Evolutionary conservation across 2,329 filamentous ascomycete species (phyloP).

Genomic region (Beauveria brongniartii): DNA sequence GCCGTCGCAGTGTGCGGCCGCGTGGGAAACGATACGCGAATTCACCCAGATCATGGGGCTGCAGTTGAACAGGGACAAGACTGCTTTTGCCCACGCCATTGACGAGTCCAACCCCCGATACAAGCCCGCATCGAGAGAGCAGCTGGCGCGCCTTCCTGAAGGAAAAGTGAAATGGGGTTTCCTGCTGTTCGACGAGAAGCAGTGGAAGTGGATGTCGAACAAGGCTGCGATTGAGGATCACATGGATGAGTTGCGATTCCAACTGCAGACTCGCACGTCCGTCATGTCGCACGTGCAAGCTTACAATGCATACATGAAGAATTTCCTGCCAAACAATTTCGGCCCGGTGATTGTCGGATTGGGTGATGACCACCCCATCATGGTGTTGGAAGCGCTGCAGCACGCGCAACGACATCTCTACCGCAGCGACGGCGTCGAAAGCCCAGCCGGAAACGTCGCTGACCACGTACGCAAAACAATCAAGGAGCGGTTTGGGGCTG

Average conservation of each 20-base stretch:
- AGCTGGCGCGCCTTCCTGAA: slow-evolving; percentile 30
- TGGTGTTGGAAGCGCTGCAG: slow-evolving; percentile 8
- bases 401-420: slow-evolving; percentile 6
- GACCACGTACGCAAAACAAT: slow-evolving; percentile 40
- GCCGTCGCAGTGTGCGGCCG: slow-evolving; percentile 36
- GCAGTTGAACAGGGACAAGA: slow-evolving; percentile 48
- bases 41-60: slow-evolving; percentile 46
- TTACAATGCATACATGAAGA: slow-evolving; percentile 49
- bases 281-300: slow-evolving; percentile 52
- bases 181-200: slow-evolving; percentile 37
- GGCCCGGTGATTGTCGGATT: slow-evolving; percentile 38
- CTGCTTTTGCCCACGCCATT: slow-evolving; percentile 36
- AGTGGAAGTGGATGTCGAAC: slow-evolving; percentile 7
- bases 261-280: slow-evolving; percentile 44
- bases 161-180: slow-evolving; percentile 54
- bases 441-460: slow-evolving; percentile 36
- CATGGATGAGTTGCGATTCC: slow-evolving; percentile 45
- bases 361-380: slow-evolving; percentile 6
- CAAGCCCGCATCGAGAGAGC: background rate
- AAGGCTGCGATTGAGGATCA: slow-evolving; percentile 39
- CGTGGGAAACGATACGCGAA: slow-evolving; percentile 43
- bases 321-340: slow-evolving; percentile 52
- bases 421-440: background rate
- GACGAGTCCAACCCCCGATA: slow-evolving; percentile 12
- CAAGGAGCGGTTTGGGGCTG: slow-evolving; percentile 35